Evolutionary conservation across 2,329 filamentous ascomycete genomes (phyloP).

Genomic region (Lasiodiplodia sp.): DNA sequence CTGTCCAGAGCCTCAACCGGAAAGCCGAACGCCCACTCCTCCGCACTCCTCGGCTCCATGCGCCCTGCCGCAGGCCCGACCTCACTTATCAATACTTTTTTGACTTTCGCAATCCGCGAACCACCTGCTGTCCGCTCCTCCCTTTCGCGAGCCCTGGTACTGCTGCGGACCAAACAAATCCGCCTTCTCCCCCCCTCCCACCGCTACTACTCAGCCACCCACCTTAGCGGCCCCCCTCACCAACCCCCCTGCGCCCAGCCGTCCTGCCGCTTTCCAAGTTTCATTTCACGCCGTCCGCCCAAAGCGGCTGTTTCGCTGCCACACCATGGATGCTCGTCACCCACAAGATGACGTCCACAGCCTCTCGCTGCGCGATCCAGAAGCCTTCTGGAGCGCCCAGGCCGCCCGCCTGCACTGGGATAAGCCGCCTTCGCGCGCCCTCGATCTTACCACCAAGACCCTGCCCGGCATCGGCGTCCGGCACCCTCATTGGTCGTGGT

Average conservation of each 20-base stretch:
- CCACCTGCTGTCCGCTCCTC: neutral
- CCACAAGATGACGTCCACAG: constrained; percentile 60
- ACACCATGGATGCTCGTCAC: constrained; percentile 36
- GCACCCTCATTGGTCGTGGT: constrained; percentile 88
- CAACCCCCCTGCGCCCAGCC: neutral
- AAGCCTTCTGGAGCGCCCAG: constrained; percentile 77
- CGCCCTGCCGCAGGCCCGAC: constrained; percentile 17
- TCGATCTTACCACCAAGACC: constrained; percentile 68
- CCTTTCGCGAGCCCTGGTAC: constrained; percentile 2
- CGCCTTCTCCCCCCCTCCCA: neutral
- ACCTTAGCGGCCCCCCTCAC: neutral
- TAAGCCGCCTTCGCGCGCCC: constrained; percentile 70
- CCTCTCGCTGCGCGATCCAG: constrained; percentile 71
- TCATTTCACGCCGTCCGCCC: neutral
- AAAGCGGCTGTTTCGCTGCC: constrained; percentile 6
- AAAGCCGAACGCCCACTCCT: constrained; percentile 4
- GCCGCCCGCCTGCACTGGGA: constrained; percentile 83
- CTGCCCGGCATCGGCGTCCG: constrained; percentile 68
- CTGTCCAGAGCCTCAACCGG: constrained; percentile 22
- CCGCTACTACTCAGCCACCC: neutral
- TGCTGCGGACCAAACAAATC: neutral
- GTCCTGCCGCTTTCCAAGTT: neutral
- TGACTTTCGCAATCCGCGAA: neutral
- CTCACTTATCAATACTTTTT: constrained; percentile 22
- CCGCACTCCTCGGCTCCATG: constrained; percentile 14